Evolutionary conservation across 1,284 basidiomycete genomes (phyloP), one percentile per base, ranked within the genome.

Genomic region (Trametes sp.): DNA sequence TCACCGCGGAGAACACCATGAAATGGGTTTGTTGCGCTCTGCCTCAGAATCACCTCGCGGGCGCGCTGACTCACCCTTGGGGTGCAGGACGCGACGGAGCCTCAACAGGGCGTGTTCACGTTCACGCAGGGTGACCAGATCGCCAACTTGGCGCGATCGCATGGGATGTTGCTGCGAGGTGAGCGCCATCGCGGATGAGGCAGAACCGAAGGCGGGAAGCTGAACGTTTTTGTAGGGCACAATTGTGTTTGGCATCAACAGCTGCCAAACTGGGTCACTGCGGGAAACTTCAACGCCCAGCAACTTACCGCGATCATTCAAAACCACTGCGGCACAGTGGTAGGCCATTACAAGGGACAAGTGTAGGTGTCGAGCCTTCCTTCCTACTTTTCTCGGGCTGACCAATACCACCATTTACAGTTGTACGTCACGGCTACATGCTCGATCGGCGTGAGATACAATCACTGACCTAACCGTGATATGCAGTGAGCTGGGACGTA

Each of bases 231-330:
- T 31, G 24, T 41, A 71, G 69, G 82, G 9, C 83, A 83, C 70
- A 83, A 80, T 66, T 83, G 82, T 64, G 84, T 86, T 42, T 86
- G 85, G 86, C 77, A 87, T 69, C 81, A 78, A 61, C 84, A 86
- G 66, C 76, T 86, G 1, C 81, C 84, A 0, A 74, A 69, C 72
- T 87, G 84, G 84, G 81, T 86, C 9, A 77, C 79, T 1, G 63
- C 74, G 51, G 79, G 81, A 14, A 75, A 74, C 65, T 84, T 81
- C 67, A 74, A 78, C 61, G 77, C 78, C 29, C 73, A 78, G 1
- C 79, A 79, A 19, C 74, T 86, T 24, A 74, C 79, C 19, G 74
- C 76, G 26, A 78, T 84, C 48, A 73, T 87, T 13, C 70, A 79
- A 61, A 81, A 73, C 38, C 84, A 86, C 66, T 81, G 79, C 63